phyloP scores from a whole-genome alignment of 176 grass and related monocot species.

The Alloteropsis semialata region DNA sequence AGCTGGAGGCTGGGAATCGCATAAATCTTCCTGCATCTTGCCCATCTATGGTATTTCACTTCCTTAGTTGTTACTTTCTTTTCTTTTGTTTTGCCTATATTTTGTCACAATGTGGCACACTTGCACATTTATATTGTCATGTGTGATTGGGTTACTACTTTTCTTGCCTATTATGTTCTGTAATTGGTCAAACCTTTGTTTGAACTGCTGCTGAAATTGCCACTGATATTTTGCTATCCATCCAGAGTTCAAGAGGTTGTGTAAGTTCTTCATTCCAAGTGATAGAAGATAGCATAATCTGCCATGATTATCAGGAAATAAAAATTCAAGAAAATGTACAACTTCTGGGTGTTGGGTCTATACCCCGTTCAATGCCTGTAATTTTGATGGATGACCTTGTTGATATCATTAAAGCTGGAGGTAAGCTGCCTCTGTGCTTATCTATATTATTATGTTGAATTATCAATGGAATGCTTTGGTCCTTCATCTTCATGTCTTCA shows the following conservation, averaged over 20 bases:
- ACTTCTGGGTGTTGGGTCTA: conserved; percentile 81
- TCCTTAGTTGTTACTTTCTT: not conserved
- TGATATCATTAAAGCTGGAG: conserved; percentile 87
- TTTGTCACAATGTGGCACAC: not conserved
- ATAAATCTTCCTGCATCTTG: conserved; percentile 73
- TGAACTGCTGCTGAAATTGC: not conserved
- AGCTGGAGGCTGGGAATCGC: conserved; percentile 82
- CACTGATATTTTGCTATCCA: conserved; percentile 16
- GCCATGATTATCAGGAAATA: conserved; percentile 95
- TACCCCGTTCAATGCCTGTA: conserved; percentile 84
- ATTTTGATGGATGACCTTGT: conserved; percentile 92
- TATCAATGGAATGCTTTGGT: not conserved
- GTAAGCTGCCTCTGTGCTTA: conserved; percentile 27
- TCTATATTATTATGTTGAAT: not conserved
- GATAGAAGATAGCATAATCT: conserved; percentile 61
- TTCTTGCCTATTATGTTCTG: conserved; percentile 1
- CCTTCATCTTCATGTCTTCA: not conserved
- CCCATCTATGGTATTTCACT: conserved; percentile 58
- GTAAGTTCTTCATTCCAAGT: conserved; percentile 55
- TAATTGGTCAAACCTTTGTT: conserved; percentile 13
- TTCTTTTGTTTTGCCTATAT: conserved; percentile 8
- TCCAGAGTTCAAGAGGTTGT: conserved; percentile 63
- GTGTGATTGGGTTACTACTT: not conserved
- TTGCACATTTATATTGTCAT: conserved; percentile 15
- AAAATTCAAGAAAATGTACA: conserved; percentile 97